Conservation (phyloP, 257 asterid species). For the Solanum sitiens region DNA sequence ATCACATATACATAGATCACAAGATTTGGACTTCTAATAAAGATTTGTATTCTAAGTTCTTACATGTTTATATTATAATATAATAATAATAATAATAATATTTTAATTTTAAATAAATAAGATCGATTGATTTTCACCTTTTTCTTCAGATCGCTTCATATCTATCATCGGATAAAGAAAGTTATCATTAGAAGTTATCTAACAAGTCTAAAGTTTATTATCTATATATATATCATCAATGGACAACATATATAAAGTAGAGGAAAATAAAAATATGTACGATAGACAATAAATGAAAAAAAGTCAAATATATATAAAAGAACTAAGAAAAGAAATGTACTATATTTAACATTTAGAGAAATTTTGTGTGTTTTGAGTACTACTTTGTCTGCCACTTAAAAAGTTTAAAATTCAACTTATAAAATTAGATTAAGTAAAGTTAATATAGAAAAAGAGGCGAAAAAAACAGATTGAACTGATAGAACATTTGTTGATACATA, state of each 20-base stretch:
- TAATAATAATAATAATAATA: not conserved
- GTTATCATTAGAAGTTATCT: not conserved
- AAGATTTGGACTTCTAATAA: not conserved
- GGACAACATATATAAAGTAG: not conserved
- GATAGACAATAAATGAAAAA: not conserved
- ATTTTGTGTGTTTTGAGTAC: not conserved
- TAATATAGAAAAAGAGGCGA: no score
- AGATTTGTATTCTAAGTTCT: not conserved
- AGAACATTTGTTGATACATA: no score
- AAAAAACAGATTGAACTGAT: no score
- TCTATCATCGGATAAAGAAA: not conserved
- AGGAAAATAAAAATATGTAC: not conserved
- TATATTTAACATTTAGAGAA: not conserved
- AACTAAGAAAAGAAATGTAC: not conserved
- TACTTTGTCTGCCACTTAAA: no score
- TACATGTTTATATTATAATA: not conserved
- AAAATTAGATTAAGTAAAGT: not conserved
- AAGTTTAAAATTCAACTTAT: not conserved
- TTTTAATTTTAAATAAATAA: not conserved
- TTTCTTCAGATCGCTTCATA: not conserved
- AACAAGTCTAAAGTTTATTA: not conserved
- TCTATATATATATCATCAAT: not conserved
- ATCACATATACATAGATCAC: not conserved
- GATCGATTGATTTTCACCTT: fast-evolving
- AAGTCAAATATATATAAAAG: not conserved